These are phyloP conservation scores for Kwoniella sp. DNA, from an alignment of 768 basidiomycete species.

Conservation along the genomic window DNA sequence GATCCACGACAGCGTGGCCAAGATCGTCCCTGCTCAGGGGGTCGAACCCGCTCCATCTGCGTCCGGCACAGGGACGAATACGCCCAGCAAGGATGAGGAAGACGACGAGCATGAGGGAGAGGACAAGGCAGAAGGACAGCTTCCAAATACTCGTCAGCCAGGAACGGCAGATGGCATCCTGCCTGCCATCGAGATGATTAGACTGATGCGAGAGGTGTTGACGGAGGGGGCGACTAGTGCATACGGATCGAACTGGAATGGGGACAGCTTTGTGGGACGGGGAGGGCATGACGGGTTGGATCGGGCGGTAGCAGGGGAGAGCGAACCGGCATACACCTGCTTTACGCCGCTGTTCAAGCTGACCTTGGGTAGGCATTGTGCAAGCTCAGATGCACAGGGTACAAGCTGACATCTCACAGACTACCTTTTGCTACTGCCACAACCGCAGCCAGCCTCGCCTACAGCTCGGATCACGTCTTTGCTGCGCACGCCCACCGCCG, in stretches of 20 bases:
- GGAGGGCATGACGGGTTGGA: conserved; percentile 28
- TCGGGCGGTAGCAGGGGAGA: conserved; percentile 40
- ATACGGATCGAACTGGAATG: conserved; percentile 55
- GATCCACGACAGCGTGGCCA: conserved; percentile 45
- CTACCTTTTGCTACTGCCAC: conserved; percentile 71
- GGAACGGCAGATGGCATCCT: conserved; percentile 66
- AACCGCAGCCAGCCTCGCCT: conserved; percentile 21
- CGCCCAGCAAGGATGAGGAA: conserved; percentile 52
- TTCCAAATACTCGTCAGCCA: conserved; percentile 68
- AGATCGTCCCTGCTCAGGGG: conserved; percentile 14
- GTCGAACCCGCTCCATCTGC: conserved; percentile 23
- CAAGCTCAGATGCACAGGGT: not conserved
- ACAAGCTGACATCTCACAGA: conserved; percentile 54
- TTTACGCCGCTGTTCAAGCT: conserved; percentile 84
- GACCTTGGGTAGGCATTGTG: conserved; percentile 60
- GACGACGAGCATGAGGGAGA: conserved; percentile 46
- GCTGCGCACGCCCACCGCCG: conserved; percentile 60
- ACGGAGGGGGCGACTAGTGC: conserved; percentile 58
- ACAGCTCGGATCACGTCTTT: conserved; percentile 56
- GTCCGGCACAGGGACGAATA: conserved; percentile 9
- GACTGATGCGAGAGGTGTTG: conserved; percentile 52
- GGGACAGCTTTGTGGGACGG: conserved; percentile 58
- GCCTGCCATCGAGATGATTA: conserved; percentile 57
- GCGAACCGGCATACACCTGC: conserved; percentile 80
- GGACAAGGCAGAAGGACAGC: conserved; percentile 49